phyloP scores from a whole-genome alignment of 306 rosid genomes.

The Casuarina cunninghamiana region DNA sequence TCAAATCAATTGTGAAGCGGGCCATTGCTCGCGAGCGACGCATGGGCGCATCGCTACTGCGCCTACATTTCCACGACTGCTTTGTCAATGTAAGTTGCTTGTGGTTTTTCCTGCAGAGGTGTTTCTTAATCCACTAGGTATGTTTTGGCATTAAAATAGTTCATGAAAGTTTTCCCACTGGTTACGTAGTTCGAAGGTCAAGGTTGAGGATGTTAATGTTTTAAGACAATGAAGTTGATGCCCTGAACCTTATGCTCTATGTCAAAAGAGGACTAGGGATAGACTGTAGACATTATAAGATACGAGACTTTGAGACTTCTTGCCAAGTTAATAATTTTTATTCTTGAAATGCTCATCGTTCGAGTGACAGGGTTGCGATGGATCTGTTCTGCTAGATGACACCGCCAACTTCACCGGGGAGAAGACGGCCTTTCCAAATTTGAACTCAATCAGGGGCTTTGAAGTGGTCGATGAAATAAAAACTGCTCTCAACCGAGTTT shows the following conservation, averaged over 20 bases:
- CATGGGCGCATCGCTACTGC: conserved; percentile 48
- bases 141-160: background rate
- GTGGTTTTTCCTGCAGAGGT: background rate
- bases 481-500: conserved; percentile 10
- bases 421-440: conserved; percentile 50
- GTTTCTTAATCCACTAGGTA: background rate
- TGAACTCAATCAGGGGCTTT: conserved; percentile 33
- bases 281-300: too few species aligned
- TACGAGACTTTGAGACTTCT: too few species aligned
- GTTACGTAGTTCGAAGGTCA: too few species aligned
- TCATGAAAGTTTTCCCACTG: too few species aligned
- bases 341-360: background rate
- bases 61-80: background rate
- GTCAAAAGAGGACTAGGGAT: too few species aligned
- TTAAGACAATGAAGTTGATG: too few species aligned
- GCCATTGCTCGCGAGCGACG: conserved; percentile 35
- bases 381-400: conserved; percentile 58
- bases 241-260: too few species aligned
- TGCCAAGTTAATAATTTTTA: background rate
- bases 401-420: conserved; percentile 46
- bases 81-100: too few species aligned
- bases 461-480: conserved; percentile 35
- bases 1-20: conserved; percentile 20
- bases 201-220: too few species aligned
- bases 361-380: conserved; percentile 63